phyloP scores from a whole-genome alignment of 2,329 filamentous ascomycete species.

The Orbilia ellipsospora region DNA sequence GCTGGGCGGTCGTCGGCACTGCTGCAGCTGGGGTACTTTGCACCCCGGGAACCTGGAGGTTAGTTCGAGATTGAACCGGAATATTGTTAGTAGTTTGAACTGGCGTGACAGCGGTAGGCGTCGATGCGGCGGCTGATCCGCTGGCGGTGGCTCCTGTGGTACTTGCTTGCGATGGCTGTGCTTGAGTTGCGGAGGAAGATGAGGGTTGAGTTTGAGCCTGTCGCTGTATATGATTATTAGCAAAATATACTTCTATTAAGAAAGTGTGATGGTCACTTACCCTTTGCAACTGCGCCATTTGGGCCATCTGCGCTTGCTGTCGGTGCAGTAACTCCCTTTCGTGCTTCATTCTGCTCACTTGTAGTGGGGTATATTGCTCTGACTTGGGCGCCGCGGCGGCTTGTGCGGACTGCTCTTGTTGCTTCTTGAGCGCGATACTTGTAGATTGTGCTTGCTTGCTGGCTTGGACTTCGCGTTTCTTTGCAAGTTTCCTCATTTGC shows the following conservation, averaged over 20 bases:
- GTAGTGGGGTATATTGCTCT: constrained; percentile 79
- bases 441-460: constrained; percentile 84
- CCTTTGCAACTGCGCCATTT: constrained; percentile 71
- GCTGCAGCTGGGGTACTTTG: constrained; percentile 36
- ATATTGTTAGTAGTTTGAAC: constrained; percentile 24
- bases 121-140: not conserved
- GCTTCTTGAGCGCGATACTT: constrained; percentile 79
- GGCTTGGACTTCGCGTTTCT: constrained; percentile 85
- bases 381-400: constrained; percentile 67
- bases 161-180: constrained; percentile 14
- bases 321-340: constrained; percentile 80
- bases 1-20: constrained; percentile 47
- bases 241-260: not conserved
- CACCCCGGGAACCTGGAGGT: constrained; percentile 39
- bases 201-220: constrained; percentile 30
- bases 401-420: constrained; percentile 74
- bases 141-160: not conserved
- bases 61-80: constrained; percentile 40
- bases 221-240: constrained; percentile 12
- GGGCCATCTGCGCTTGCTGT: constrained; percentile 68
- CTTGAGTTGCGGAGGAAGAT: not conserved
- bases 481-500: constrained; percentile 92
- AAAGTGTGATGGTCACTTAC: constrained; percentile 60
- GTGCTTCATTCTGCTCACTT: constrained; percentile 89
- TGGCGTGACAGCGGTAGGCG: not conserved